These are phyloP conservation scores for Cercospora nicotianae DNA, from an alignment of 2,329 filamentous ascomycete species.

Conservation along the genomic window DNA sequence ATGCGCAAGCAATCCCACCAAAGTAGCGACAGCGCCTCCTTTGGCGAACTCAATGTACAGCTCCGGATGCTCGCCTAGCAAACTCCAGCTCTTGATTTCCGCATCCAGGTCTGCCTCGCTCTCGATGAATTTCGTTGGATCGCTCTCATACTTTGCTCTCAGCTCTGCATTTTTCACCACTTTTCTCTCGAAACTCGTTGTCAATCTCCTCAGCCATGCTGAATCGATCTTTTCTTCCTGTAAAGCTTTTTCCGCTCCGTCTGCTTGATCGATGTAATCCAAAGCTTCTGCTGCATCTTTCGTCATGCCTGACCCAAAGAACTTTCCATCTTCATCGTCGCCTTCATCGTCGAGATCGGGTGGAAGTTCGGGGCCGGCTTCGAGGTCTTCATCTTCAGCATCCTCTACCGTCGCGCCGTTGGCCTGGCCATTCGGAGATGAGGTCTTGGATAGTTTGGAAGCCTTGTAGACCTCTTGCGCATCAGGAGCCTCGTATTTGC, in stretches of 20 bases:
- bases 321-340: constrained; percentile 89
- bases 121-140: constrained; percentile 78
- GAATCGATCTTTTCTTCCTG: constrained; percentile 75
- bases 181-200: constrained; percentile 82
- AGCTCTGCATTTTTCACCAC: constrained; percentile 89
- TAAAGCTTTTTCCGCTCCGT: constrained; percentile 48
- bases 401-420: constrained; percentile 57
- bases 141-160: constrained; percentile 76
- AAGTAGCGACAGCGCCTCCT: constrained; percentile 64
- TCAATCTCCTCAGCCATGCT: constrained; percentile 78
- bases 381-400: constrained; percentile 52
- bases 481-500: constrained; percentile 58
- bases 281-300: constrained; percentile 77
- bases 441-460: constrained; percentile 53
- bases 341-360: constrained; percentile 52
- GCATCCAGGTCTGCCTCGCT: constrained; percentile 87
- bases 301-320: constrained; percentile 90
- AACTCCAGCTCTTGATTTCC: constrained; percentile 81
- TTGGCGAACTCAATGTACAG: constrained; percentile 79
- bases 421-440: constrained; percentile 49
- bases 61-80: constrained; percentile 81
- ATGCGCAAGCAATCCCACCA: constrained; percentile 82
- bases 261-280: constrained; percentile 77
- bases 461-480: constrained; percentile 62
- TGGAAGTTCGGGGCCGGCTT: constrained; percentile 40